phyloP scores from a whole-genome alignment of 1,139 yeast genomes.

The Kurtzmaniella quercitrusa region DNA sequence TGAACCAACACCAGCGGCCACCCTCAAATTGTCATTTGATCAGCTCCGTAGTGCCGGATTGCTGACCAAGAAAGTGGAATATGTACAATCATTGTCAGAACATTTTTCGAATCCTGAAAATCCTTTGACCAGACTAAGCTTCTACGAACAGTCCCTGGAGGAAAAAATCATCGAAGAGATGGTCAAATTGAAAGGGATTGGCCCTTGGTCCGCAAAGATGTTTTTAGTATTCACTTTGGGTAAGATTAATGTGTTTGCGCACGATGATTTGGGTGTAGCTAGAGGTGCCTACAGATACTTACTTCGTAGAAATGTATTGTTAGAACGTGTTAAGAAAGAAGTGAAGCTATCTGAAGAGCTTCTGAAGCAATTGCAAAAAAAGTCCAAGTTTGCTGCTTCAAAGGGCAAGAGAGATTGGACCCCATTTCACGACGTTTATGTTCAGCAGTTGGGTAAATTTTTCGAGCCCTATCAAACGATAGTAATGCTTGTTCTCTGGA shows the following conservation, averaged over 20 bases:
- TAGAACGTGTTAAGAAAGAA: constrained; percentile 35
- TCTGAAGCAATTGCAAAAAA: constrained; percentile 25
- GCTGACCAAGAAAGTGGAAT: constrained; percentile 65
- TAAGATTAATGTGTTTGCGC: constrained; percentile 66
- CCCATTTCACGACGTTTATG: constrained; percentile 58
- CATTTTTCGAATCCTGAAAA: constrained; percentile 43
- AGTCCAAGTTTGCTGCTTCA: constrained; percentile 31
- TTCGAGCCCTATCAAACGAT: constrained; percentile 68
- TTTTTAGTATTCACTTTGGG: constrained; percentile 67
- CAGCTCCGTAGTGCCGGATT: constrained; percentile 61
- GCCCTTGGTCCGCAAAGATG: constrained; percentile 92
- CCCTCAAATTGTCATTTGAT: constrained; percentile 39
- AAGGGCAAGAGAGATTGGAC: constrained; percentile 52
- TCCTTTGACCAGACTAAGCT: constrained; percentile 33
- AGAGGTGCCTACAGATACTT: constrained; percentile 72
- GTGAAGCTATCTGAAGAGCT: constrained; percentile 26
- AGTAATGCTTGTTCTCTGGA: constrained; percentile 74
- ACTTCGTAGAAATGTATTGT: constrained; percentile 48
- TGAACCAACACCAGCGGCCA: constrained; percentile 51
- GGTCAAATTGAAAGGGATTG: constrained; percentile 70
- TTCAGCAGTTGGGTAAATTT: constrained; percentile 49
- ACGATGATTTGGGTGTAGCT: constrained; percentile 81
- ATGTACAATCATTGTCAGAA: constrained; percentile 57
- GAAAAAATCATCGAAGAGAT: constrained; percentile 54
- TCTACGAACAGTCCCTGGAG: constrained; percentile 32